A percentile compares a stretch with the other conserved stretches of the same genome.
Evolutionary conservation across 176 grass and related monocot species (phyloP).

Genomic region (Stipa capillata): DNA sequence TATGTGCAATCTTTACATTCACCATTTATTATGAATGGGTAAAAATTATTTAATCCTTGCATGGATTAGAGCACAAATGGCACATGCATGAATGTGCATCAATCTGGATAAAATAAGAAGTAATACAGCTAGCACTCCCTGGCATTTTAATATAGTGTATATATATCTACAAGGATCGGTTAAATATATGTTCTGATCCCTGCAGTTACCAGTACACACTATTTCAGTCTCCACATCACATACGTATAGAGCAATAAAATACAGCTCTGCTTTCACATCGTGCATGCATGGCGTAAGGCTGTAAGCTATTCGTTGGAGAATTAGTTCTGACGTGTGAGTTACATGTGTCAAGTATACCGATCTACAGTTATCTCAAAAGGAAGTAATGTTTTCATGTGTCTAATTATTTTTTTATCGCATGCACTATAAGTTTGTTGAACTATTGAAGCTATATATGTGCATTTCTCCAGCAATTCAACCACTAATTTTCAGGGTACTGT

Average conservation of each 20-base stretch:
- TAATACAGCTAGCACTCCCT: not conserved
- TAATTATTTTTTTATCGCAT: too few relatives aligned
- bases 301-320: not conserved
- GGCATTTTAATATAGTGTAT: conserved; percentile 6
- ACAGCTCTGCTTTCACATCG: not conserved
- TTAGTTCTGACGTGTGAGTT: not conserved
- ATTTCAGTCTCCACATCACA: conserved; percentile 16
- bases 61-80: too few relatives aligned
- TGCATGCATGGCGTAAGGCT: not conserved
- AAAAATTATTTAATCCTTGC: too few relatives aligned
- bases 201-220: not conserved
- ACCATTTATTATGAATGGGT: too few relatives aligned
- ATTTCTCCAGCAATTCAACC: too few relatives aligned
- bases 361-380: not conserved
- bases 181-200: conserved; percentile 10
- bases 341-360: not conserved
- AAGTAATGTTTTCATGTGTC: not conserved
- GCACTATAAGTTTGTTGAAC: too few relatives aligned
- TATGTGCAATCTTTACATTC: too few relatives aligned
- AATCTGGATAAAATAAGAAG: not conserved
- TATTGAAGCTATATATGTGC: too few relatives aligned
- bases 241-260: conserved; percentile 5
- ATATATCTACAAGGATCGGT: not conserved
- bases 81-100: too few relatives aligned
- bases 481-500: too few relatives aligned